A percentile compares a stretch with the other conserved stretches of the same genome.
Conservation (phyloP, 169 alveolate species). For the Plasmodium billcollinsi region DNA sequence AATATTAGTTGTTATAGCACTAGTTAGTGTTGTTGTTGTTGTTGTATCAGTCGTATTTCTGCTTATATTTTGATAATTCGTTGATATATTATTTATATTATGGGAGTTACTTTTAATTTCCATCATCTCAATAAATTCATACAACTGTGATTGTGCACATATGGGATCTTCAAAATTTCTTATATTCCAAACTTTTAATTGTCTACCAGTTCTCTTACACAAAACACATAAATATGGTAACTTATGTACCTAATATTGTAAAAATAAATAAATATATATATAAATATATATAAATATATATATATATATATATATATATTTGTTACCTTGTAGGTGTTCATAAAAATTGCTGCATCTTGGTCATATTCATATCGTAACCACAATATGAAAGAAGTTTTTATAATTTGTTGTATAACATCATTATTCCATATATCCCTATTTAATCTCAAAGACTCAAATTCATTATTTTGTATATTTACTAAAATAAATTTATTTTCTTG, state of each 20-base stretch:
- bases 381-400: conserved; percentile 51
- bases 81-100: background rate
- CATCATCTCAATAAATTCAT: conserved; percentile 46
- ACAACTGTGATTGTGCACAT: conserved; percentile 72
- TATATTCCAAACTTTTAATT: conserved; percentile 76
- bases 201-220: conserved; percentile 61
- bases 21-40: background rate
- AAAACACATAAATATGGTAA: conserved; percentile 59
- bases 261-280: background rate
- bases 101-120: conserved; percentile 14
- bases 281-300: background rate
- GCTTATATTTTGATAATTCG: background rate
- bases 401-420: conserved; percentile 49
- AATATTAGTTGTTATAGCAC: no score
- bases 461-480: conserved; percentile 51
- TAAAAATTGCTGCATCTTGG: conserved; percentile 43
- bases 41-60: conserved; percentile 5
- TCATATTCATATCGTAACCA: conserved; percentile 64
- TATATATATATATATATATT: background rate
- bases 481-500: conserved; percentile 44
- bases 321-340: conserved; percentile 54
- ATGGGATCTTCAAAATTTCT: conserved; percentile 54
- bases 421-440: conserved; percentile 74
- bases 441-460: conserved; percentile 48
- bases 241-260: conserved; percentile 19